phyloP scores from a whole-genome alignment of 2,329 filamentous ascomycete species.

The Phialophora expanda region DNA sequence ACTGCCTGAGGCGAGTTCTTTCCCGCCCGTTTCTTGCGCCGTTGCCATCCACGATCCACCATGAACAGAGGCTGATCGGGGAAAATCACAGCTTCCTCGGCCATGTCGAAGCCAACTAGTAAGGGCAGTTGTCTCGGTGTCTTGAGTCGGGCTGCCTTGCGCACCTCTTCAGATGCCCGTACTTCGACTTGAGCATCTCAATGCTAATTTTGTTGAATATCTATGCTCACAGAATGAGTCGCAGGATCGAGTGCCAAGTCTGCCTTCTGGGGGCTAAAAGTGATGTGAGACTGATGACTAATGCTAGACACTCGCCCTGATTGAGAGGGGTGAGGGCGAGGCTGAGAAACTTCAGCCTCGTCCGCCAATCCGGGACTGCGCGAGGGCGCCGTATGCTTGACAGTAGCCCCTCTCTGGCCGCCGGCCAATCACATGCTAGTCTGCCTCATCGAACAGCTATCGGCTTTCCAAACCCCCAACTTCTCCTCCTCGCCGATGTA shows the following conservation, averaged over 20 bases:
- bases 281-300: slow-evolving; percentile 11
- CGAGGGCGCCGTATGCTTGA: background rate
- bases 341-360: background rate
- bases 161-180: background rate
- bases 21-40: slow-evolving; percentile 21
- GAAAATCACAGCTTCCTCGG: slow-evolving; percentile 32
- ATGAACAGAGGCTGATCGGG: slow-evolving; percentile 33
- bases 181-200: background rate
- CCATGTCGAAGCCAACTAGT: slow-evolving; percentile 14
- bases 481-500: slow-evolving; percentile 32
- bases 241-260: background rate
- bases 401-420: background rate
- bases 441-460: background rate
- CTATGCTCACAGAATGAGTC: background rate
- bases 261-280: too few relatives aligned
- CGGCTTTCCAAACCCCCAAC: slow-evolving; percentile 18
- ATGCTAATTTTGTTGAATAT: background rate
- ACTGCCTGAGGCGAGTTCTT: slow-evolving; percentile 3
- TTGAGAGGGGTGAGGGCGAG: slow-evolving; percentile 1
- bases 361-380: background rate
- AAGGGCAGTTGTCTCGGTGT: background rate
- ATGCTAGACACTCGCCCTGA: background rate
- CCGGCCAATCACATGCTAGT: background rate
- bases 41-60: slow-evolving; percentile 35
- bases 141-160: background rate